Base-by-base conservation (phyloP, 176 grass and related monocot genomes). In the Oryza coarctata region DNA sequence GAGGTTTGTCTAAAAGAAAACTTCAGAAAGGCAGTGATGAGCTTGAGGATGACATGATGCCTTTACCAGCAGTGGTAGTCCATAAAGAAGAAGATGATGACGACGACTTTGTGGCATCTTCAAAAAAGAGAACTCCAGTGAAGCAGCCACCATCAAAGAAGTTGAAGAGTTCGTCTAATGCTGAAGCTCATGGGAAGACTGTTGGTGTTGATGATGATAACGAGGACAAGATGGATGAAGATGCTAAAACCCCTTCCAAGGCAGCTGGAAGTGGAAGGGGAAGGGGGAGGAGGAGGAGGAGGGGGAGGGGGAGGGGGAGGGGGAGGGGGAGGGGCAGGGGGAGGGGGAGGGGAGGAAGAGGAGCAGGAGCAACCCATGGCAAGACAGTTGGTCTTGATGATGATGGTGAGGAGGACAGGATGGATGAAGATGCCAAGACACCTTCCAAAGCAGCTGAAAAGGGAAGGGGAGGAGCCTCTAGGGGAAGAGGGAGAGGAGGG, bases 401-500 rank as follows among this genome's bases (percentile, higher is more conserved):
- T 74, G 62, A 82, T n/a, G 65, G 20, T 68, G 92, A 68, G 64
- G 92, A 66, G 34, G 70, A 82, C 39, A 74, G 13, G 70, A 82
- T 80, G 73, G 65, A 91, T 80, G 86, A 89, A 80, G 73, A 89
- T 71, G 75, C 82, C 14, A 83, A 82, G 28, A 82, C 73, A 13
- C 84, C 89, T 57, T 55, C 79, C n/a, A 92, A 94, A 92, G 74
- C 68, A 86, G 73, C 77, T 66, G 89, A 84, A 68, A 89, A 89
- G 41, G 92, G 81, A 25, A 89, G 80, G 49, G 92, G 83, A 60
- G 76, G 83, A 52, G 65, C 85, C 62, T 31, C 89, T 76, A 91
- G 79, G 69, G 96, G 90, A 10, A 89, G 93, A 93, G 96, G 96
- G 36, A 88, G 91, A 84, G 88, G 91, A 86, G 96, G 91, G 11